A percentile compares a stretch with the other conserved stretches of the same genome.
phyloP scores from a whole-genome alignment of 441 rosid genomes.

The Populus hybrid region DNA sequence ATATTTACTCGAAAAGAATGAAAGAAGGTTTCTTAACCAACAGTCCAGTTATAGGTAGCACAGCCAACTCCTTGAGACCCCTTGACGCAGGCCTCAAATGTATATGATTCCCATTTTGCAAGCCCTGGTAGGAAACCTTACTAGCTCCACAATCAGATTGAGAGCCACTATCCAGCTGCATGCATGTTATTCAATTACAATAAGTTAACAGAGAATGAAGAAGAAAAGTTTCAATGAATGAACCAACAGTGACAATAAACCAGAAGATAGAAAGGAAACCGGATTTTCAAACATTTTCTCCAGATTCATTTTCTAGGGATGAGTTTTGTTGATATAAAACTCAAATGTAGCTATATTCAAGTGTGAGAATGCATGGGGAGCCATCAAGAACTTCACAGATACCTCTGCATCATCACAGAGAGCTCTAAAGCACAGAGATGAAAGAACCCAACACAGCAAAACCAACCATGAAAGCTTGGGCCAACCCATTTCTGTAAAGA shows the following conservation, averaged over 20 bases:
- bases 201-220: too few species aligned
- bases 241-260: background rate
- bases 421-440: slow-evolving; percentile 28
- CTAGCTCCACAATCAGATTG: slow-evolving; percentile 52
- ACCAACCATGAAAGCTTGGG: slow-evolving; percentile 35
- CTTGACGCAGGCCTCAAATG: slow-evolving; percentile 66
- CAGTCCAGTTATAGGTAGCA: slow-evolving; percentile 62
- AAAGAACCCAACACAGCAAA: slow-evolving; percentile 40
- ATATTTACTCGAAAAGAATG: slow-evolving; percentile 14
- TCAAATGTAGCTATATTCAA: slow-evolving; percentile 58
- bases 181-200: slow-evolving; percentile 3
- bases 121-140: slow-evolving; percentile 44
- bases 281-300: background rate
- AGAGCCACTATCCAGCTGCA: slow-evolving; percentile 68
- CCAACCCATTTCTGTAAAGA: slow-evolving; percentile 40
- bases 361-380: slow-evolving; percentile 60
- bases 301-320: background rate
- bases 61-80: slow-evolving; percentile 55
- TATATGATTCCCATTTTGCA: slow-evolving; percentile 67
- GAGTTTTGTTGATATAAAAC: slow-evolving; percentile 29
- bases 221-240: background rate
- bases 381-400: slow-evolving; percentile 62
- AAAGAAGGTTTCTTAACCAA: slow-evolving; percentile 57
- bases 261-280: background rate
- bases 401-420: slow-evolving; percentile 43